Evolutionary conservation across 1,284 basidiomycete genomes (phyloP).

Genomic region (Tylopilus sp.): DNA sequence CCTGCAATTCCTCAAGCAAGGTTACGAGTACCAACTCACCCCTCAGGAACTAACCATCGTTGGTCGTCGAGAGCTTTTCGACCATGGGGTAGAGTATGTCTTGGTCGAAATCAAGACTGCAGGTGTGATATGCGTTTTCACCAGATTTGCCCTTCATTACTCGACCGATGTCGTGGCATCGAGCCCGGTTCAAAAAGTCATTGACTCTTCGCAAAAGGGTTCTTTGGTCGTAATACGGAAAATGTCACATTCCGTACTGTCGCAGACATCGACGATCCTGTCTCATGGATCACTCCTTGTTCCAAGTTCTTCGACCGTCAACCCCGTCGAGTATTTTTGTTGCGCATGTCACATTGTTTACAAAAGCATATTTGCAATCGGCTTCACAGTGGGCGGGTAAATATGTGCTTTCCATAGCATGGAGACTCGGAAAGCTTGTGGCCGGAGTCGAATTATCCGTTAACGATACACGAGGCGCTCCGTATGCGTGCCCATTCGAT

Average conservation of each 20-base stretch:
- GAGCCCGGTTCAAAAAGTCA: conserved; percentile 36
- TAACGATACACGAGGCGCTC: conserved; percentile 40
- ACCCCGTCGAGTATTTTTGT: conserved; percentile 8
- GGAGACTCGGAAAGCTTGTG: conserved; percentile 36
- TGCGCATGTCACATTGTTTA: not conserved
- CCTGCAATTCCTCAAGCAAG: conserved; percentile 41
- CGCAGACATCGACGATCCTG: conserved; percentile 37
- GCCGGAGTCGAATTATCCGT: conserved; percentile 34
- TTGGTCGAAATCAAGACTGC: not conserved
- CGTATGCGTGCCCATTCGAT: conserved; percentile 47
- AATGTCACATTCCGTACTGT: conserved; percentile 35
- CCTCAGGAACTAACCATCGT: conserved; percentile 36
- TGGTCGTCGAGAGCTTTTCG: conserved; percentile 42
- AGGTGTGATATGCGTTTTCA: not conserved
- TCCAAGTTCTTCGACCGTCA: conserved; percentile 1
- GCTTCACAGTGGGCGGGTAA: conserved; percentile 37
- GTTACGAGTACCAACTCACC: conserved; percentile 38
- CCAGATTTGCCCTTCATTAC: conserved; percentile 20
- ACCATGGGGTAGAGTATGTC: conserved; percentile 31
- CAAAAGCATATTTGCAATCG: conserved; percentile 17
- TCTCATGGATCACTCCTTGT: conserved; percentile 44
- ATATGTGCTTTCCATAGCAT: conserved; percentile 40
- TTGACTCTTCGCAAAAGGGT: conserved; percentile 16
- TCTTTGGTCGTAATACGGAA: conserved; percentile 8
- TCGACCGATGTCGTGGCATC: conserved; percentile 36